phyloP scores from a whole-genome alignment of 176 grass and related monocot genomes.

The Poa pratensis region DNA sequence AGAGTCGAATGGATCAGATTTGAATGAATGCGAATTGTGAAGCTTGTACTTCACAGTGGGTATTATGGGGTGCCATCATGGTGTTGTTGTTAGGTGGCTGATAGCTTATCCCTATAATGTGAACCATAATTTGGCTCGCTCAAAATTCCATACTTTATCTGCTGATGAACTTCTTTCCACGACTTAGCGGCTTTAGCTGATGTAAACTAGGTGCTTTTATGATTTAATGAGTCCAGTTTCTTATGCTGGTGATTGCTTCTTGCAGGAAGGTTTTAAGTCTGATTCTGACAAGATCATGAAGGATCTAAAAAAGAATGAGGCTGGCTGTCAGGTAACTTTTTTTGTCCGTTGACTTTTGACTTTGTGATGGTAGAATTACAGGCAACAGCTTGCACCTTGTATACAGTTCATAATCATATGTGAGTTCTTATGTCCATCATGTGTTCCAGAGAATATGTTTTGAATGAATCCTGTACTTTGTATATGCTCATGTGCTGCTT shows the following conservation, averaged over 20 bases:
- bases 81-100: background rate
- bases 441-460: background rate
- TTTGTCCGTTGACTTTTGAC: background rate
- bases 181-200: background rate
- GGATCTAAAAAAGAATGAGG: constrained; percentile 71
- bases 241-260: constrained; percentile 35
- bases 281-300: constrained; percentile 94
- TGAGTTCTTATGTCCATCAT: background rate
- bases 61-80: constrained; percentile 9
- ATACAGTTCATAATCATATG: constrained; percentile 20
- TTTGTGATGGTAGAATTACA: background rate
- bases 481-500: constrained; percentile 8
- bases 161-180: background rate
- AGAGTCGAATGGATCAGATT: background rate
- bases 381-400: constrained; percentile 11
- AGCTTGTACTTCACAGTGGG: constrained; percentile 1
- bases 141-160: background rate
- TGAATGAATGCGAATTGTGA: background rate
- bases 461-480: background rate
- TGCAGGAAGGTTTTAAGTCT: constrained; percentile 87
- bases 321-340: constrained; percentile 79
- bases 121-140: background rate
- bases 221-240: constrained; percentile 17
- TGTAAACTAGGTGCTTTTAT: constrained; percentile 5
- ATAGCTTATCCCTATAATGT: background rate